These are phyloP conservation scores for Trichoderma harzianum DNA, from an alignment of 2,329 filamentous ascomycete species.

Conservation along the genomic window DNA sequence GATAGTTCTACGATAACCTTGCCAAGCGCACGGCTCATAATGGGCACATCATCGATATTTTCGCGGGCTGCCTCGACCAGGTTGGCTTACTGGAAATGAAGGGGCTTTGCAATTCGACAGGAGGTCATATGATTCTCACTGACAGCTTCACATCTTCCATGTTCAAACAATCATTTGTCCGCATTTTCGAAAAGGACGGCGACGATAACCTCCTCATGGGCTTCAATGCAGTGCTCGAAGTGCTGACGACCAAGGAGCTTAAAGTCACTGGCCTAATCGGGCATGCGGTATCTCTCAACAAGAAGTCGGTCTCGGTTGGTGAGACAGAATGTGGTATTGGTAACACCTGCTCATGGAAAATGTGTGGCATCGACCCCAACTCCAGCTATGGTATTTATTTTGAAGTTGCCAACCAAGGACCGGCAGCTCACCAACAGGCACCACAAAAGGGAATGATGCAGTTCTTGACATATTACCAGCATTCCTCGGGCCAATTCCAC, in stretches of 20 bases:
- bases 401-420: conserved; percentile 92
- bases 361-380: conserved; percentile 95
- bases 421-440: conserved; percentile 78
- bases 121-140: conserved; percentile 96
- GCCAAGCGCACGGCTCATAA: conserved; percentile 95
- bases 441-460: conserved; percentile 95
- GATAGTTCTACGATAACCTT: conserved; percentile 86
- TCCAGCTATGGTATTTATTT: conserved; percentile 97
- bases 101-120: conserved; percentile 89
- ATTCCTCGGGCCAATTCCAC: conserved; percentile 94
- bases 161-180: conserved; percentile 98
- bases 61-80: conserved; percentile 94
- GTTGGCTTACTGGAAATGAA: conserved; percentile 98
- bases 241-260: conserved; percentile 94
- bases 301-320: conserved; percentile 94
- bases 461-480: conserved; percentile 97
- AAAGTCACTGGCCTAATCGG: conserved; percentile 98
- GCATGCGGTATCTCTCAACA: conserved; percentile 94
- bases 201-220: conserved; percentile 96
- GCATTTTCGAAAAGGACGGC: conserved; percentile 94
- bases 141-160: conserved; percentile 99
- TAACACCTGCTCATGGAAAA: conserved; percentile 99
- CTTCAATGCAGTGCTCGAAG: conserved; percentile 94
- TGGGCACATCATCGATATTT: conserved; percentile 95
- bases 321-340: conserved; percentile 98